Evolutionary conservation across 2,329 filamentous ascomycete species (phyloP).

Genomic region (Myrmaecium sp.): DNA sequence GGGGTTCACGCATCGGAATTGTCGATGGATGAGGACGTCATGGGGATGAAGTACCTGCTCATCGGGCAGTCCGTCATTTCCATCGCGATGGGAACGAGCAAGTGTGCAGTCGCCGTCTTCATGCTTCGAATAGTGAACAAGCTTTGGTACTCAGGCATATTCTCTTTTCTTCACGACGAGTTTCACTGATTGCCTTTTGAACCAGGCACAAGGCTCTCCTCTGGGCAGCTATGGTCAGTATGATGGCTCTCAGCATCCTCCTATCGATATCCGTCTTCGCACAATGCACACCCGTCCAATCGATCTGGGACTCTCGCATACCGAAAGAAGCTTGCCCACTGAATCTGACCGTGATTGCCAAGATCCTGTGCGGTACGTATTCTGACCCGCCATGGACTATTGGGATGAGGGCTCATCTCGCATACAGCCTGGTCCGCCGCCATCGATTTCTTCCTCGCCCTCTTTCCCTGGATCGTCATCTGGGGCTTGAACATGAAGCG

Average conservation of each 20-base stretch:
- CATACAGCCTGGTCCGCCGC: constrained; percentile 17
- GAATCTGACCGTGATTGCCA: constrained; percentile 2
- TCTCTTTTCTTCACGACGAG: neutral
- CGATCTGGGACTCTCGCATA: constrained; percentile 1
- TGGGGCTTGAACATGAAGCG: constrained; percentile 18
- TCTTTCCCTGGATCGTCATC: constrained; percentile 16
- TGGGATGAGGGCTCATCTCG: neutral
- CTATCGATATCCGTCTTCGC: constrained; percentile 1
- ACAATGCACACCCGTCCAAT: constrained; percentile 1
- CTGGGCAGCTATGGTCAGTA: constrained; percentile 1
- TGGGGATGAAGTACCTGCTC: constrained; percentile 2
- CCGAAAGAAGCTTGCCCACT: neutral
- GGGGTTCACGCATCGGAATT: constrained; percentile 1
- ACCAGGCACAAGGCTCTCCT: constrained; percentile 1
- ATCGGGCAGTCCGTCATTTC: constrained; percentile 2
- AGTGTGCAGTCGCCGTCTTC: constrained; percentile 2
- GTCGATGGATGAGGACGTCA: neutral
- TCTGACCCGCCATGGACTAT: no score
- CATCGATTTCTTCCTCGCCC: constrained; percentile 18
- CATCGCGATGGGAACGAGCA: constrained; percentile 1
- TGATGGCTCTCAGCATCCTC: constrained; percentile 1
- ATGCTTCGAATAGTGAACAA: constrained; percentile 2
- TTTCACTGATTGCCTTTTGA: neutral
- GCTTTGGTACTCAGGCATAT: constrained; percentile 1
- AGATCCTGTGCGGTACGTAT: neutral